A percentile compares a stretch with the other conserved stretches of the same genome.
phyloP scores from a whole-genome alignment of 2,329 filamentous ascomycete genomes.

The Venturia carpophila region DNA sequence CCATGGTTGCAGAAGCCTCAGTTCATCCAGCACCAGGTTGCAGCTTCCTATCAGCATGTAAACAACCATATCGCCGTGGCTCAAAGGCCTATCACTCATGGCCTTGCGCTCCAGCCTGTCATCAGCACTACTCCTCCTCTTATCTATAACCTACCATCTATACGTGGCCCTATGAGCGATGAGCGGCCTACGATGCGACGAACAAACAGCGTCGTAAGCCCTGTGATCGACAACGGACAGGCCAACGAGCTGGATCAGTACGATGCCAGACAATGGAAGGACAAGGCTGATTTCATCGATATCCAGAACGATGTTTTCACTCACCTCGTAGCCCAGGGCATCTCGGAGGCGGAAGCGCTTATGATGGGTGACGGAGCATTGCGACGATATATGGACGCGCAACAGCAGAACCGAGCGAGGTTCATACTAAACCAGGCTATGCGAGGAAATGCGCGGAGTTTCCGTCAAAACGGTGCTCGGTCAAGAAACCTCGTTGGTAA shows the following conservation, averaged over 20 bases:
- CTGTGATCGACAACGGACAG: neutral
- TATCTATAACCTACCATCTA: neutral
- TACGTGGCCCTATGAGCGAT: neutral
- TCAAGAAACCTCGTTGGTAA: neutral
- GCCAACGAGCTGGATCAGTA: neutral
- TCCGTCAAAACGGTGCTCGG: neutral
- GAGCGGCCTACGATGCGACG: neutral
- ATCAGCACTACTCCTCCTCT: neutral
- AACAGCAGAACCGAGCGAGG: neutral
- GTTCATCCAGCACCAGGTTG: neutral
- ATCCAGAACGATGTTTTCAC: neutral
- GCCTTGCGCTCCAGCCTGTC: neutral
- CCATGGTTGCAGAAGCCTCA: neutral
- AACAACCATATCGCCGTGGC: neutral
- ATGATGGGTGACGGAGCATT: neutral
- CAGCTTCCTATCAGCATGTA: neutral
- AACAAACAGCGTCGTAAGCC: neutral
- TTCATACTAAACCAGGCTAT: neutral
- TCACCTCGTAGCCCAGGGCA: neutral
- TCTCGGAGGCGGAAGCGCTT: neutral
- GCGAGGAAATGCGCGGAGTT: neutral
- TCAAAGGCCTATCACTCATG: neutral
- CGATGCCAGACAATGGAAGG: neutral
- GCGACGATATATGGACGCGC: neutral
- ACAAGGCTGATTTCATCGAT: neutral